A percentile compares a stretch with the other conserved stretches of the same genome.
Evolutionary conservation across 2,329 filamentous ascomycete genomes (phyloP).

Genomic region (Xylariaceae sp.): DNA sequence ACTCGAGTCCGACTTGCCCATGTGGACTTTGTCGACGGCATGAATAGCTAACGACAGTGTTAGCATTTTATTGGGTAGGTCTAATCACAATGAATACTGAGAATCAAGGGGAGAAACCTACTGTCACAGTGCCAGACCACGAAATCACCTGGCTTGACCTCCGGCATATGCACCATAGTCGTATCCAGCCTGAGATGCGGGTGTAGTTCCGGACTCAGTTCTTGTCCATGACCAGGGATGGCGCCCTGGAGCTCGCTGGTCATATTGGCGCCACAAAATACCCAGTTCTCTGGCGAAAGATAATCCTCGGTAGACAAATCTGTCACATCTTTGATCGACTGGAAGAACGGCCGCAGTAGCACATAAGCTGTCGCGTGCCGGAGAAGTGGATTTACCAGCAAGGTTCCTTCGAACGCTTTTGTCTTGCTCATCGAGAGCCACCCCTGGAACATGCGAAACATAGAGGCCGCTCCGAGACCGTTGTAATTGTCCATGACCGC

Average conservation of each 20-base stretch:
- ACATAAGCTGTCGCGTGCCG: slow-evolving; percentile 73
- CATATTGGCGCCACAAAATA: slow-evolving; percentile 45
- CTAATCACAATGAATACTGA: not conserved
- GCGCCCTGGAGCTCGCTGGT: slow-evolving; percentile 66
- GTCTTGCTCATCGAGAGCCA: slow-evolving; percentile 80
- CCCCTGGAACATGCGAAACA: slow-evolving; percentile 86
- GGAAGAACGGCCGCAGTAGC: slow-evolving; percentile 81
- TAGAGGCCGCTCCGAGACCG: slow-evolving; percentile 75
- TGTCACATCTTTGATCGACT: slow-evolving; percentile 40
- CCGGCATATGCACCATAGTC: slow-evolving; percentile 69
- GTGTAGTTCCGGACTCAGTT: slow-evolving; percentile 60
- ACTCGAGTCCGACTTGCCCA: slow-evolving; percentile 68
- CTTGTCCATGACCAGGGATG: slow-evolving; percentile 63
- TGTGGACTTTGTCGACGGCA: slow-evolving; percentile 75
- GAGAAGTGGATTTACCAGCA: slow-evolving; percentile 77
- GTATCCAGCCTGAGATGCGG: slow-evolving; percentile 64
- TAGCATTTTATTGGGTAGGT: slow-evolving; percentile 5
- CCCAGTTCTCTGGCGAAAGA: slow-evolving; percentile 58
- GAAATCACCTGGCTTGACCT: slow-evolving; percentile 68
- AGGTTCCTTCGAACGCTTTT: slow-evolving; percentile 69
- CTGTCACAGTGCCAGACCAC: slow-evolving; percentile 82
- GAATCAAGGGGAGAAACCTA: slow-evolving; percentile 34
- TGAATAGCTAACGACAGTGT: slow-evolving; percentile 64
- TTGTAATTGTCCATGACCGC: slow-evolving; percentile 74
- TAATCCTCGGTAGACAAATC: slow-evolving; percentile 40